Conservation (phyloP, 1,284 basidiomycete species). For the Rhodotorula sp. region DNA sequence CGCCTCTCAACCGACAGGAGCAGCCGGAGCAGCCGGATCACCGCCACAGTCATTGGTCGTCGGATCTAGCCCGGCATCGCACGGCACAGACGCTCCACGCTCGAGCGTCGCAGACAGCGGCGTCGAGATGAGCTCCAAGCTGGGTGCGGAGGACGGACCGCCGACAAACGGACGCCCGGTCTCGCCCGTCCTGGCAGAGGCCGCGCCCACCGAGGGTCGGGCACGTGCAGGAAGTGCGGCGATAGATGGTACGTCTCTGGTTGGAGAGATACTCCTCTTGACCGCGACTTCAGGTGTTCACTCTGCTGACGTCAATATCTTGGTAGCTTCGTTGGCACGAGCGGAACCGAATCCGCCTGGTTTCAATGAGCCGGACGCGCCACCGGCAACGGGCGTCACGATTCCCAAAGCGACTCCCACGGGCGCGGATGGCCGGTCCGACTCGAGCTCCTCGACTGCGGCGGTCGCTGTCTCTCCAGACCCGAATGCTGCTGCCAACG, state of each 20-base stretch:
- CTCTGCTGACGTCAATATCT: too few species aligned
- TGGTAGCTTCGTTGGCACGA: neutral
- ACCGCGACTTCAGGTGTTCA: neutral
- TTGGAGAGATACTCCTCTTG: too few species aligned
- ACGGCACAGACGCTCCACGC: neutral
- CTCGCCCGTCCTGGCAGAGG: neutral
- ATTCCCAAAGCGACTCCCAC: neutral
- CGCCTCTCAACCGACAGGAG: neutral
- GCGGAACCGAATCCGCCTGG: conserved; percentile 13
- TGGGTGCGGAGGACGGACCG: conserved; percentile 6
- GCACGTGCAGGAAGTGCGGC: too few species aligned
- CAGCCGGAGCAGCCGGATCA: neutral
- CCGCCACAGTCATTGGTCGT: neutral
- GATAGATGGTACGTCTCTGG: neutral
- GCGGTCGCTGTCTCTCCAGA: neutral
- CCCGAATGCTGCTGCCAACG: neutral
- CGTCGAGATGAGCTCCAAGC: conserved; percentile 14
- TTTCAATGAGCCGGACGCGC: conserved; percentile 1
- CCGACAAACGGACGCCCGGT: neutral
- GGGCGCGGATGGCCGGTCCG: neutral
- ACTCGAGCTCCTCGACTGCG: neutral
- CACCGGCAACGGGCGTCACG: neutral
- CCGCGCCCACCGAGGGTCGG: neutral
- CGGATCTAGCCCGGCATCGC: neutral
- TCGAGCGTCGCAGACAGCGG: conserved; percentile 26